phyloP scores from a whole-genome alignment of 2,329 filamentous ascomycete genomes.

The Cytospora chrysosperma region DNA sequence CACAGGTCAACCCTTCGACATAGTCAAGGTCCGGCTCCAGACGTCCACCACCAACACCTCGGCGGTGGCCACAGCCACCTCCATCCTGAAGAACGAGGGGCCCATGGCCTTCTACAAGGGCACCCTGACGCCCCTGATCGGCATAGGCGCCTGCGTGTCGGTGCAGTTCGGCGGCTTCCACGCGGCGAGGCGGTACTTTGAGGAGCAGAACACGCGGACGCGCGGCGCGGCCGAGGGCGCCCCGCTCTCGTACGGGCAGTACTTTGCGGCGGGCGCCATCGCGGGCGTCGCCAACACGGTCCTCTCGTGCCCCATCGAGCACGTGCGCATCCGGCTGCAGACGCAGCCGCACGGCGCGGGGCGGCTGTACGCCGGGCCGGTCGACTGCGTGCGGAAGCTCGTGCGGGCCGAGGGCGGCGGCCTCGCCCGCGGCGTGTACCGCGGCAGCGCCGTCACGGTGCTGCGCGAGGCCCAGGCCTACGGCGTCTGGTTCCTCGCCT shows the following conservation, averaged over 20 bases:
- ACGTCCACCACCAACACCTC: slow-evolving; percentile 79
- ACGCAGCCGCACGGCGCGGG: slow-evolving; percentile 87
- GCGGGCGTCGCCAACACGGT: slow-evolving; percentile 87
- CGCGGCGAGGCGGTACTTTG: slow-evolving; percentile 82
- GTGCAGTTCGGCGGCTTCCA: slow-evolving; percentile 98
- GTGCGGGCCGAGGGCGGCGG: slow-evolving; percentile 60
- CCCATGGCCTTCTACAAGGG: slow-evolving; percentile 96
- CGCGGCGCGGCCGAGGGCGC: slow-evolving; percentile 58
- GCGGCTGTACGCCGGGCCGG: slow-evolving; percentile 76
- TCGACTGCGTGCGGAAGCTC: slow-evolving; percentile 89
- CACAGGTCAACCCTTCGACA: slow-evolving; percentile 74
- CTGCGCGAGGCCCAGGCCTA: slow-evolving; percentile 91
- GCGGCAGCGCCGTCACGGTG: slow-evolving; percentile 82
- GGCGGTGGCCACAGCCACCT: slow-evolving; percentile 75
- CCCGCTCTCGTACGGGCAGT: slow-evolving; percentile 79
- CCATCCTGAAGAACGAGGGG: slow-evolving; percentile 87
- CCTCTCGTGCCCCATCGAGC: slow-evolving; percentile 90
- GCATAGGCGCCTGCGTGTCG: slow-evolving; percentile 96
- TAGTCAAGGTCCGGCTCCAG: slow-evolving; percentile 95
- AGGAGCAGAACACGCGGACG: slow-evolving; percentile 64
- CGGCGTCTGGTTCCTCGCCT: slow-evolving; percentile 90
- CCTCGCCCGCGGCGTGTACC: slow-evolving; percentile 73
- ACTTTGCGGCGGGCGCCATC: slow-evolving; percentile 87
- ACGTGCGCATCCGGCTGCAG: slow-evolving; percentile 92
- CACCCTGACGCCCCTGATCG: slow-evolving; percentile 88